Evolutionary conservation across 768 basidiomycete species (phyloP).

Genomic region (Candolleomyces efflorescens): DNA sequence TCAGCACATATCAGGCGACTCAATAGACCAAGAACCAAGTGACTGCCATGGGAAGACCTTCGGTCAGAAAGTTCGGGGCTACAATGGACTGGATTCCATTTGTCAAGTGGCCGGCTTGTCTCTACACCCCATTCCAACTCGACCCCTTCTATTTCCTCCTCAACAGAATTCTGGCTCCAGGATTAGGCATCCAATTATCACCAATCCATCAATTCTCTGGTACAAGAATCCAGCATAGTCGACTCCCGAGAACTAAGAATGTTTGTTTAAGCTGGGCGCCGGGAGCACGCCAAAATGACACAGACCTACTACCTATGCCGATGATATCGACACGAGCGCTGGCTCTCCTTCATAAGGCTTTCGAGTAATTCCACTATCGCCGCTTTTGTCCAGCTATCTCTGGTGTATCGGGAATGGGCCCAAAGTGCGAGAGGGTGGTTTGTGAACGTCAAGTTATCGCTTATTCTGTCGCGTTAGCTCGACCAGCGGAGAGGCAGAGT

Average conservation of each 20-base stretch:
- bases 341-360: conserved; percentile 13
- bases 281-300: neutral
- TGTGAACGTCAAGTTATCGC: conserved; percentile 15
- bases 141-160: too few species aligned
- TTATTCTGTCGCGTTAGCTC: too few species aligned
- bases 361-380: conserved; percentile 8
- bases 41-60: too few species aligned
- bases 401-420: conserved; percentile 25
- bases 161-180: conserved; percentile 2
- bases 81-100: too few species aligned
- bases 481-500: neutral
- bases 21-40: too few species aligned
- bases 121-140: too few species aligned
- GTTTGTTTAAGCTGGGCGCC: neutral
- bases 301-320: conserved; percentile 5
- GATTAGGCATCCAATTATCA: neutral
- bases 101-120: too few species aligned
- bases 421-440: conserved; percentile 34
- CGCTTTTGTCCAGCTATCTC: conserved; percentile 28
- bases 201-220: neutral
- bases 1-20: too few species aligned
- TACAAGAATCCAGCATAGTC: conserved; percentile 14
- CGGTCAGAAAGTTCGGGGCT: too few species aligned
- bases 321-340: conserved; percentile 9
- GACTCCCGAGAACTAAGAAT: conserved; percentile 18